Evolutionary conservation across 2,329 filamentous ascomycete species (phyloP).

Genomic region (Apiospora pterosperma): DNA sequence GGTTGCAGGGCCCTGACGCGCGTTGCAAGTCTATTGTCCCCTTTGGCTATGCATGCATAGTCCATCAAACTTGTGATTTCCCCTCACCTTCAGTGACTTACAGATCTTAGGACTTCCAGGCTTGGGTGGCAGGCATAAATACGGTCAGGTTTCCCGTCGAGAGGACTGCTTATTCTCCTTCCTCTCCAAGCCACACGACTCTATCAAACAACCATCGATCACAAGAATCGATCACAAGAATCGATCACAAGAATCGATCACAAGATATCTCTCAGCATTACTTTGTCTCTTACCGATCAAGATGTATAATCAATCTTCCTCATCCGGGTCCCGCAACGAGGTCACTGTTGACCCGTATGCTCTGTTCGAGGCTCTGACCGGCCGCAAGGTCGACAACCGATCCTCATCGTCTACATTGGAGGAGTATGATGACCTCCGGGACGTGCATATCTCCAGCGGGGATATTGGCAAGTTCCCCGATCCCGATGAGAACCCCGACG

Average conservation of each 20-base stretch:
- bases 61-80: constrained; percentile 4
- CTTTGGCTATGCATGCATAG: background rate
- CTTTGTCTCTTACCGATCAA: background rate
- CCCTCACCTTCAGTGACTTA: background rate
- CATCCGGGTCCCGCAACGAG: constrained; percentile 4
- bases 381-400: constrained; percentile 26
- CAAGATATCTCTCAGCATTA: background rate
- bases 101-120: background rate
- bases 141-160: background rate
- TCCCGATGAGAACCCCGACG: constrained; percentile 35
- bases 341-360: constrained; percentile 31
- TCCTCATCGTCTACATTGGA: constrained; percentile 21
- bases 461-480: constrained; percentile 19
- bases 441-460: constrained; percentile 20
- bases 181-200: background rate
- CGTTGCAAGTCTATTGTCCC: background rate
- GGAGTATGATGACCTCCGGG: constrained; percentile 32
- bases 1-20: background rate
- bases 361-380: constrained; percentile 35
- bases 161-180: background rate
- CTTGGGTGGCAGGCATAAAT: background rate
- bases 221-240: no score
- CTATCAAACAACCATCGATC: background rate
- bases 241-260: no score
- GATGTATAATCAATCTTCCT: constrained; percentile 2